Percentiles rank a stretch among this genome's conserved stretches.
phyloP scores from a whole-genome alignment of 2,329 filamentous ascomycete genomes.

The Biscogniauxia sp. region DNA sequence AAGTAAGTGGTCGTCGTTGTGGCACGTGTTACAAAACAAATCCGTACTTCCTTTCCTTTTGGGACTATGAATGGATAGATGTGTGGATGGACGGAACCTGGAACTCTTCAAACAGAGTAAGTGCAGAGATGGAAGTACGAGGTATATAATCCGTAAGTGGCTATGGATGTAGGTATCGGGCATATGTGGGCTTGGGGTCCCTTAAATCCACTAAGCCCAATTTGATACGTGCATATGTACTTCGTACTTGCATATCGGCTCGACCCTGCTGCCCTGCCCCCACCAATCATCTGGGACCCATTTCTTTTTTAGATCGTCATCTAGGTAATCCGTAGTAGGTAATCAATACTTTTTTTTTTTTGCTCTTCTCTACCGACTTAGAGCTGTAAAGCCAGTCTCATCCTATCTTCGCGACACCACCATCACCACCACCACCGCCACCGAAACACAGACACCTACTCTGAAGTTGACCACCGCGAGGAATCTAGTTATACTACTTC shows the following conservation, averaged over 20 bases:
- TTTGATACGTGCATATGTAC: background rate
- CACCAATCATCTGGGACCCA: background rate
- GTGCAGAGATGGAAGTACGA: background rate
- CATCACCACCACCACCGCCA: background rate
- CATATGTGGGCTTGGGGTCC: background rate
- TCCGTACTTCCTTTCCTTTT: too few species aligned
- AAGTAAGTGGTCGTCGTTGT: too few species aligned
- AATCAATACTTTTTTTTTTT: background rate
- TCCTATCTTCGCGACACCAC: background rate
- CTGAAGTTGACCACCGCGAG: background rate
- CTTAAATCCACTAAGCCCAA: background rate
- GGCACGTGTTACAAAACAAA: too few species aligned
- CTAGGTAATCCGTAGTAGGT: too few species aligned
- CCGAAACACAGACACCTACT: background rate
- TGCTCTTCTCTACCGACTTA: background rate
- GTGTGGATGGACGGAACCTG: too few species aligned
- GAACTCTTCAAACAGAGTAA: background rate
- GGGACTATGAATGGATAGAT: too few species aligned
- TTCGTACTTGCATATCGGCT: background rate
- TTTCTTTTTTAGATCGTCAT: background rate
- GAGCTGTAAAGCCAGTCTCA: background rate
- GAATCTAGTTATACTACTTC: background rate
- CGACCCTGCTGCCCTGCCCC: too few species aligned
- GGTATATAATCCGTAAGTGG: too few species aligned
- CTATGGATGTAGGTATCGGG: too few species aligned